Evolutionary conservation across 108 stramenopile species (phyloP).

Genomic region (Cyclotella cryptica): DNA sequence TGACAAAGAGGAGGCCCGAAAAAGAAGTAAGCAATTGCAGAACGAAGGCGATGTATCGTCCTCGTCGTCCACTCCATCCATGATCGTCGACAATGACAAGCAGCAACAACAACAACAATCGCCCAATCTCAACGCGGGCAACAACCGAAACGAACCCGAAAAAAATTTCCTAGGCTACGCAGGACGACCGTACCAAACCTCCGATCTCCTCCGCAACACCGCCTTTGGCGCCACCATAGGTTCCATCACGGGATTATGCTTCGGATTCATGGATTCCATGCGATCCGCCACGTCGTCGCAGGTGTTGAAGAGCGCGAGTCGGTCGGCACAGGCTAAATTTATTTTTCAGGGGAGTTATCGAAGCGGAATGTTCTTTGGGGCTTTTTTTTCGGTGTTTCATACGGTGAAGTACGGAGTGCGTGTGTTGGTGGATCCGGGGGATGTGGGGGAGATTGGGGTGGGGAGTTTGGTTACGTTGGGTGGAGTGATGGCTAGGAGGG

Average conservation of each 20-base stretch:
- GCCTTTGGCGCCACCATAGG: conserved; percentile 88
- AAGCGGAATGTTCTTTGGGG: conserved; percentile 74
- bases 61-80: background rate
- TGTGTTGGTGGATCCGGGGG: conserved; percentile 74
- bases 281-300: conserved; percentile 63
- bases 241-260: conserved; percentile 81
- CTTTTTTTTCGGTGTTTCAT: conserved; percentile 75
- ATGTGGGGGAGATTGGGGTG: conserved; percentile 65
- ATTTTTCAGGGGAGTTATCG: conserved; percentile 75
- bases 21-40: background rate
- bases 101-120: conserved; percentile 18
- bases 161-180: conserved; percentile 34
- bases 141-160: conserved; percentile 12
- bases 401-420: conserved; percentile 72
- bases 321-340: conserved; percentile 74
- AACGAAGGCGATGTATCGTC: background rate
- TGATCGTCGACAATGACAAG: conserved; percentile 2
- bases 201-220: conserved; percentile 64
- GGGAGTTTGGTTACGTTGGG: conserved; percentile 68
- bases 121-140: background rate
- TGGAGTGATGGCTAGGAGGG: conserved; percentile 62
- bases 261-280: conserved; percentile 93
- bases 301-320: conserved; percentile 73
- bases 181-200: conserved; percentile 61
- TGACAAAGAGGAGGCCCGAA: conserved; percentile 8